These are phyloP conservation scores for Dillenia turbinata DNA, from an alignment of 164 flowering plant species.

Conservation along the genomic window DNA sequence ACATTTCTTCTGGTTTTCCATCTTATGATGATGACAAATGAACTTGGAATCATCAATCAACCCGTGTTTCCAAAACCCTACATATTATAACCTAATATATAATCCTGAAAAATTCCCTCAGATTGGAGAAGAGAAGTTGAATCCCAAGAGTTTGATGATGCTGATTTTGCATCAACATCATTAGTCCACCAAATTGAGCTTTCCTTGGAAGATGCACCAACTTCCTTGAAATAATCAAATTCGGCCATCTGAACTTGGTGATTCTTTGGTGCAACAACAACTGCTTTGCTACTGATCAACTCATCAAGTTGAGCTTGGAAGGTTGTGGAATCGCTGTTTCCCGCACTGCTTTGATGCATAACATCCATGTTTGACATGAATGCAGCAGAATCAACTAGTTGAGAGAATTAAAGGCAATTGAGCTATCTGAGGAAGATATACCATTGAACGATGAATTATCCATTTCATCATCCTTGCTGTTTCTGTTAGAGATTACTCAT, in stretches of 20 bases:
- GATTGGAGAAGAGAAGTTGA: slow-evolving; percentile 33
- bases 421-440: slow-evolving; percentile 10
- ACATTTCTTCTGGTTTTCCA: too few species aligned
- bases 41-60: too few species aligned
- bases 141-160: slow-evolving; percentile 66
- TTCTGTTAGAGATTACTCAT: neutral
- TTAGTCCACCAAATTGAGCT: slow-evolving; percentile 50
- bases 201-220: slow-evolving; percentile 30
- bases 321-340: slow-evolving; percentile 12
- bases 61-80: too few species aligned
- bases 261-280: neutral
- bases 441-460: slow-evolving; percentile 24
- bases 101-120: slow-evolving; percentile 51
- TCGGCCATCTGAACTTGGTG: slow-evolving; percentile 28
- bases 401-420: neutral
- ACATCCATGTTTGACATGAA: slow-evolving; percentile 6
- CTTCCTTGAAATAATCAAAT: slow-evolving; percentile 48
- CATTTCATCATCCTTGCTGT: slow-evolving; percentile 13
- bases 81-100: slow-evolving; percentile 38
- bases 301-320: slow-evolving; percentile 47
- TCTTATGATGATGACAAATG: too few species aligned
- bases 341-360: slow-evolving; percentile 3
- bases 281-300: slow-evolving; percentile 29
- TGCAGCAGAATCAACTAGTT: slow-evolving; percentile 6
- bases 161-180: slow-evolving; percentile 43